Base-by-base conservation (phyloP, 768 basidiomycete genomes). In the Leucosporidium scottii region DNA sequence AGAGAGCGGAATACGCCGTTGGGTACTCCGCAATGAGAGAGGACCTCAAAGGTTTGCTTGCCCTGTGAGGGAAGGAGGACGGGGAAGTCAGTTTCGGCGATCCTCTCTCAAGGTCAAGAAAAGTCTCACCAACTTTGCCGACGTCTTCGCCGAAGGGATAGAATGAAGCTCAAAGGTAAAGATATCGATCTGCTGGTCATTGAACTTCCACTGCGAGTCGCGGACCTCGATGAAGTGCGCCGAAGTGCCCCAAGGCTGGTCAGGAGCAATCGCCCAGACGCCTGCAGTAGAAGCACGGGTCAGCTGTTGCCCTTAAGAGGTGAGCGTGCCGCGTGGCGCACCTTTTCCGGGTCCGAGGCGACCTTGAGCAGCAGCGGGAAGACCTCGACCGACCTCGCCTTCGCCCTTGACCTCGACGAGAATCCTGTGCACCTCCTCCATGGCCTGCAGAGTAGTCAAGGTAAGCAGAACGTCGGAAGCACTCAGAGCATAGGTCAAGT, bases 11-110 rank as follows among this genome's bases (percentile, higher is more conserved):
- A 64, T 4, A 53, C 56, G 13, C 25, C 13, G 10, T 31, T 23
- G 12, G 62, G 62, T 3, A 70, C 69, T 13, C 69, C 65, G 47
- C 65, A 66, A 23, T 70, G 65, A 20, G 65, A 9, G 23, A 70
- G 69, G 18, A 70, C 61, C 34, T 70, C 65, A 50, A 70, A 67
- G 28, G 58, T 50, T 30, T 70, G 69, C 63, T 70, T 70, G n/a
- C 69, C 69, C 65, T 66, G 53, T 17, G 15, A 44, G n/a, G n/a
- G n/a, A n/a, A n/a, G 39, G 39, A 44, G 8, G 39, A 15, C 23
- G 9, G 21, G 4, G 15, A 18, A 44, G 53, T 21, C 15, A 47
- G 30, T 8, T 31, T 44, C 21, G 17, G 15, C 7, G 21, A 13
- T 1, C n/a, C 34, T 6, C 17, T 7, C 55, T 21, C 28, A 31